Base-by-base conservation (phyloP, 257 asterid species). In the Cruciata laevipes region DNA sequence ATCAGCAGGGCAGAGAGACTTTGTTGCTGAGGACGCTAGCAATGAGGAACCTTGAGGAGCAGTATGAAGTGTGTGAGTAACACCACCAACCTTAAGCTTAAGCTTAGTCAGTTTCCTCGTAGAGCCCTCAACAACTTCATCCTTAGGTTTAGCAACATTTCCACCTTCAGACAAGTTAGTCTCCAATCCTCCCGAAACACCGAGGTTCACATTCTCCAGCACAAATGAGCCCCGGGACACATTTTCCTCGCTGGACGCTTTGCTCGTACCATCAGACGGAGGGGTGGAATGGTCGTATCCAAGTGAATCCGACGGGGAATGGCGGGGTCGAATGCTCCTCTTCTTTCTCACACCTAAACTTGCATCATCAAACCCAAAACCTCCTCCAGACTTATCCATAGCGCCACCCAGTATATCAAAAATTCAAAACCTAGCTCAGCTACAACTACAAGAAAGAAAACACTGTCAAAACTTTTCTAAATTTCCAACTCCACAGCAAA, bases 51-150 rank as follows among this genome's bases (percentile, higher is more conserved):
- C 78, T 38, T 74, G 76, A 5, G 87, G 71, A 73, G 75, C 73
- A 60, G 84, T 75, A 69, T 85, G 86, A 76, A 89, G 79, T 31
- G 91, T 85, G 70, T 75, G 89, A 6, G 93, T 84, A 67, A 87
- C 91, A 78, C 94, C 91, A 31, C 97, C 97, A 69, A 89, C 87
- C 80, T 89, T 89, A 73, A 89, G 97, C 76, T 79, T 87, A 17
- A 89, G 86, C 78, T 73, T 85, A 78, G 71, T 87, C 62, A 85
- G 67, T 82, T 79, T 87, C 61, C 69, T 85, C 21, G 68, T 7
- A n/a, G 55, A 66, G 66, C 61, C 56, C 49, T 66, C 80, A 52
- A 74, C 75, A 57, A 52, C 76, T 66, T 75, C 83, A 9, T 71
- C 84, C 69, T 69, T 61, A 51, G 58, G 71, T 62, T 65, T 77